phyloP scores from a whole-genome alignment of 352 stramenopile species.

The Pythium rhizo-oryzae region DNA sequence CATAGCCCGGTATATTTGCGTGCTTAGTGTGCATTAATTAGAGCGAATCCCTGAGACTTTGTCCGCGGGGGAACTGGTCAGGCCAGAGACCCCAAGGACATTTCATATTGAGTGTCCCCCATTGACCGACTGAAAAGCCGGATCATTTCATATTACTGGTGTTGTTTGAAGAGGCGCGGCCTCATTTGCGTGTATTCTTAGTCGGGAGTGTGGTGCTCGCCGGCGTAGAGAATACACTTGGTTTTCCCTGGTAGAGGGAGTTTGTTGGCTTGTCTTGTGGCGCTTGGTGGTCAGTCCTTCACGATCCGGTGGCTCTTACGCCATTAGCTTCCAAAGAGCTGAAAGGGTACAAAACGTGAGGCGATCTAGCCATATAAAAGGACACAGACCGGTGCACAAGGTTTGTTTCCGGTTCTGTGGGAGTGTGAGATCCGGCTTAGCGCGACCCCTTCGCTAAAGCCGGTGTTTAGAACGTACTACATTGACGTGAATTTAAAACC shows the following conservation, averaged over 20 bases:
- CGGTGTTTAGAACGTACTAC: no score
- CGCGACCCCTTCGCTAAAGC: no score
- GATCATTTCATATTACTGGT: not conserved
- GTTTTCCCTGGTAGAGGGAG: not conserved
- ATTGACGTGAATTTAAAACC: no score
- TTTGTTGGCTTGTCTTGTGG: not conserved
- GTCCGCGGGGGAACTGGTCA: conserved; percentile 2
- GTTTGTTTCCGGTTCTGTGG: not conserved
- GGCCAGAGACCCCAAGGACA: conserved; percentile 5
- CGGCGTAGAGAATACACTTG: no score
- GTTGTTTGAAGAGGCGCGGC: no score
- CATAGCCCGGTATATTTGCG: not conserved
- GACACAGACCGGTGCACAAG: not conserved
- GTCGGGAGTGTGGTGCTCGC: no score
- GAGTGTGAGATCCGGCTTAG: not conserved
- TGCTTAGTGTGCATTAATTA: not conserved
- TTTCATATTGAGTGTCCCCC: not conserved
- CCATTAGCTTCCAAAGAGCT: conserved; percentile 3
- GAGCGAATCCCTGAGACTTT: not conserved
- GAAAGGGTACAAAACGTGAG: conserved; percentile 1
- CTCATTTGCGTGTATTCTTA: no score
- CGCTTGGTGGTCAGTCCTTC: not conserved
- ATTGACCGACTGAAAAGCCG: not conserved
- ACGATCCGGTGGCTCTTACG: not conserved
- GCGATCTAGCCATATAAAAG: not conserved